These are phyloP conservation scores for Hordeum pubiflorum DNA, from an alignment of 202 grass and related monocot genomes.

Conservation along the genomic window DNA sequence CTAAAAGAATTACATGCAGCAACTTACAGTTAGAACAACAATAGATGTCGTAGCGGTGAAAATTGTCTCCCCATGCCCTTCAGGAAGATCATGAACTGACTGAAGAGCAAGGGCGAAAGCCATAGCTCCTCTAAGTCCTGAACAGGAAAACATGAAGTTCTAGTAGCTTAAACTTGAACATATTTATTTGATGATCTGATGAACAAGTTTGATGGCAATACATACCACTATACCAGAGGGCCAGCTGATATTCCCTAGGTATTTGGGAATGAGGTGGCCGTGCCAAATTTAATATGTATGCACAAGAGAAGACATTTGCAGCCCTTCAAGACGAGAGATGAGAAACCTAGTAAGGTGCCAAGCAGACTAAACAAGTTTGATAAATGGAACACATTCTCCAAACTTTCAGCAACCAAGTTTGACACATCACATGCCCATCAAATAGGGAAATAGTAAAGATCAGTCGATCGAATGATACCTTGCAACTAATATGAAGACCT, in stretches of 20 bases:
- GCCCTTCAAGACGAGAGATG: constrained; percentile 50
- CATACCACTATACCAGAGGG: constrained; percentile 94
- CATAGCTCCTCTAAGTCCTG: constrained; percentile 92
- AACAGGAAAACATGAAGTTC: background rate
- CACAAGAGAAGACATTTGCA: constrained; percentile 79
- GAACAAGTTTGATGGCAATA: background rate
- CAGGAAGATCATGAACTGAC: constrained; percentile 86
- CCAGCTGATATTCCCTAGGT: constrained; percentile 63
- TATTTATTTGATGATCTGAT: background rate
- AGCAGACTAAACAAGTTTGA: background rate
- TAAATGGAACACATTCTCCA: background rate
- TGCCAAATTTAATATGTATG: constrained; percentile 74
- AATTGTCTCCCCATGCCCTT: constrained; percentile 76
- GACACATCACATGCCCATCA: background rate
- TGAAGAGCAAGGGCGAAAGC: constrained; percentile 95
- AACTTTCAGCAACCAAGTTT: constrained; percentile 12
- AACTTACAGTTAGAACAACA: constrained; percentile 70
- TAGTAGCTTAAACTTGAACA: constrained; percentile 12
- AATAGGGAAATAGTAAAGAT: background rate
- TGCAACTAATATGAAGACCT: constrained; percentile 83
- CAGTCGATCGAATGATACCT: constrained; percentile 38
- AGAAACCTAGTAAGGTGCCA: constrained; percentile 6
- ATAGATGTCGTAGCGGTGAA: constrained; percentile 83
- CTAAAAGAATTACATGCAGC: background rate
- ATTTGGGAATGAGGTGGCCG: constrained; percentile 60